Base-by-base conservation (phyloP, 2,329 filamentous ascomycete species). In the Teratosphaeriaceae sp. region DNA sequence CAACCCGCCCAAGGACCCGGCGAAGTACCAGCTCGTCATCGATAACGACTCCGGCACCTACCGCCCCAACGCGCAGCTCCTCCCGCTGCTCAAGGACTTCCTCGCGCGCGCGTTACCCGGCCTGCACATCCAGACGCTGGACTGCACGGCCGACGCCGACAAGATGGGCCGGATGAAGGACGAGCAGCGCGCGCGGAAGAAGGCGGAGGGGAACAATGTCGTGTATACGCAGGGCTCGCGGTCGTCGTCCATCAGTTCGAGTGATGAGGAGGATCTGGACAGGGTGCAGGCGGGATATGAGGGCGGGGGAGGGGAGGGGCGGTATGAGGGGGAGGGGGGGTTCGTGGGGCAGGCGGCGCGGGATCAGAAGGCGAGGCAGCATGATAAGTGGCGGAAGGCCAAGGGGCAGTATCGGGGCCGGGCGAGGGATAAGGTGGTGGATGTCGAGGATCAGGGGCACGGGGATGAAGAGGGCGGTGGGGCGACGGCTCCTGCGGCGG, bases 1-100 rank as follows among this genome's bases (percentile, higher is more conserved):
- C 2, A 66, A 70, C 3, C 61, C 71, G 2, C 72, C 73, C 3
- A 71, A 62, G 5, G 74, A 81, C 41, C 78, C 78, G 0, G 56
- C 61, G 3, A 66, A 78, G 59, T 97, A 95, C 63, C 84, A 94
- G 61, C 76, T 97, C 7, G 72, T 92, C 50, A 96, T 97, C 58
- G 90, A 97, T 69, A 97, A 97, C 58, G 90, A 95, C 65, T 88
- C 82, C 42, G 90, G 90, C 9, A 97, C 90, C 0, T 97, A 97
- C 63, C 79, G 90, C 0, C 90, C 90, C 0, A 88, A 94, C 58
- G 84, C 84, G 43, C 74, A 80, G 9, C 73, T 86, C 8, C 74
- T 97, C 1, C 85, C 85, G 0, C 62, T 81, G 1, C 71, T 97
- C 1, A 80, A 82, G 40, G 59, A 71, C 9, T 94, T 88, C 59